Evolutionary conservation across 192 early-diverging fungal species (phyloP).

Genomic region (Backusella luteola): DNA sequence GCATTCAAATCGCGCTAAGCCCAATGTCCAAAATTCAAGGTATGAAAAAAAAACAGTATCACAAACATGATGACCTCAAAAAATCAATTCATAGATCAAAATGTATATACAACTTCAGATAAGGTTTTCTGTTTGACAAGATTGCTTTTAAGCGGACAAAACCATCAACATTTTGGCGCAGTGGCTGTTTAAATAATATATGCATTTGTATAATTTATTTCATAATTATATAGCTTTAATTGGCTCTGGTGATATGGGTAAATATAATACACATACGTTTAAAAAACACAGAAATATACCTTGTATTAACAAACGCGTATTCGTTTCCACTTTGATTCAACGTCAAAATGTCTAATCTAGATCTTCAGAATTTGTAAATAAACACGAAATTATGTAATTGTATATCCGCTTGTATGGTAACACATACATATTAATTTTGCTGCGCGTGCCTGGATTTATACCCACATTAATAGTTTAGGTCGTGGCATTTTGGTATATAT

Average conservation of each 20-base stretch:
- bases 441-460: background rate
- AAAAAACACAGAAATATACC: background rate
- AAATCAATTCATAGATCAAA: background rate
- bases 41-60: background rate
- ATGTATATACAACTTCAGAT: background rate
- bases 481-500: background rate
- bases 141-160: background rate
- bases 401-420: background rate
- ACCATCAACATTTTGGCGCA: background rate
- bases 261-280: background rate
- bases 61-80: background rate
- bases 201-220: background rate
- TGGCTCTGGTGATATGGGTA: background rate
- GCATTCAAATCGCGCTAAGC: background rate
- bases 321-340: background rate
- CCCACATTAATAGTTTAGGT: background rate
- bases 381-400: background rate
- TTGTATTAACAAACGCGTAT: background rate
- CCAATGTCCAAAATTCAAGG: background rate
- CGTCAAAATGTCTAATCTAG: background rate
- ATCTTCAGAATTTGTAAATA: background rate
- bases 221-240: background rate
- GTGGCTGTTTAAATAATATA: background rate
- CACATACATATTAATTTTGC: background rate
- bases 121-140: background rate